These are phyloP conservation scores for Schoenoplectus tabernaemontani DNA, from an alignment of 202 grass and related monocot species.

Conservation along the genomic window DNA sequence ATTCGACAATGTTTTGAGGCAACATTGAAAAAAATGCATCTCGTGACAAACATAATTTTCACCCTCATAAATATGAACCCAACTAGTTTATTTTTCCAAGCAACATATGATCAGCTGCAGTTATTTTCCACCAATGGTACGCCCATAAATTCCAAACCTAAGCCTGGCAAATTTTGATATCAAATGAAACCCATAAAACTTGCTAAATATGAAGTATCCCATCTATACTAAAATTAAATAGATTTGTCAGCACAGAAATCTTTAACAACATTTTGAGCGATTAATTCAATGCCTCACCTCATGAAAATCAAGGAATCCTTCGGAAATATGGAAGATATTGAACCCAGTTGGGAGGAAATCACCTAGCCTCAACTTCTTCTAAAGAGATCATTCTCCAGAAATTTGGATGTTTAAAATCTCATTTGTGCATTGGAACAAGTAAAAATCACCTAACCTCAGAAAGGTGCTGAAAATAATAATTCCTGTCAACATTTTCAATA, in stretches of 20 bases:
- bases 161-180: constrained; percentile 6
- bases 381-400: not conserved
- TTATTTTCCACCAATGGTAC: not conserved
- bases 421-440: not conserved
- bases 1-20: not conserved
- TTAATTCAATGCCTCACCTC: not conserved
- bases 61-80: not conserved
- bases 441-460: not conserved
- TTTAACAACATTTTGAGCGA: not conserved
- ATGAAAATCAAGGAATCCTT: not conserved
- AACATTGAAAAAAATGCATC: not conserved
- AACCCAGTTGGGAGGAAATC: not conserved
- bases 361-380: not conserved
- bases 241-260: not conserved
- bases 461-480: not conserved
- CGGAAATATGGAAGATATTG: not conserved
- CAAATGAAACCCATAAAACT: constrained; percentile 1
- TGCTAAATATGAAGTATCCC: not conserved
- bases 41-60: not conserved
- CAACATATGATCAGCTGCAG: not conserved
- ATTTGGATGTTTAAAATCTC: not conserved
- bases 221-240: constrained; percentile 5
- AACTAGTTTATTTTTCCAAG: not conserved
- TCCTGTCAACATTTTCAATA: not conserved
- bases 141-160: not conserved